Conservation (phyloP, 768 basidiomycete genomes). For the Lanmaoa pseudosensibilis region DNA sequence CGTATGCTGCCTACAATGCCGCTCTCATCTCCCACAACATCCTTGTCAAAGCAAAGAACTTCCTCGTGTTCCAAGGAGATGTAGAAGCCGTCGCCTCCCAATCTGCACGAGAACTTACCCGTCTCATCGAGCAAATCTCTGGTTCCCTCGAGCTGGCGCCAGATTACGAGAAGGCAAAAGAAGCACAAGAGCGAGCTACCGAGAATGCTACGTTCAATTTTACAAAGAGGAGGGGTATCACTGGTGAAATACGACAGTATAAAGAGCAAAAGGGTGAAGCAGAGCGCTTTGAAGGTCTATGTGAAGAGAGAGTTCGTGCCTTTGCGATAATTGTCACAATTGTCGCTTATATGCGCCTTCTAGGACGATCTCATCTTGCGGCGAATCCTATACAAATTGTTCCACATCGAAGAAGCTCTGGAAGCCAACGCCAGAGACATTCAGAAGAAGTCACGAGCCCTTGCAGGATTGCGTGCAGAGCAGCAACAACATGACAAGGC, state of each 20-base stretch:
- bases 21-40: conserved; percentile 89
- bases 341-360: conserved; percentile 7
- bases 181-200: conserved; percentile 84
- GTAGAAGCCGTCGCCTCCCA: conserved; percentile 98
- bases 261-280: conserved; percentile 96
- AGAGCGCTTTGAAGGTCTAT: conserved; percentile 78
- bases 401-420: conserved; percentile 84
- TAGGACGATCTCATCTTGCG: conserved; percentile 82
- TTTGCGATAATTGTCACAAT: neutral
- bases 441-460: conserved; percentile 67
- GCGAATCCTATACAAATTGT: conserved; percentile 85
- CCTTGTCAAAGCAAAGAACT: conserved; percentile 98
- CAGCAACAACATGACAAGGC: conserved; percentile 70
- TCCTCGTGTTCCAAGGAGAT: conserved; percentile 98
- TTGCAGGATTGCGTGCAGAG: conserved; percentile 66
- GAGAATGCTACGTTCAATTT: conserved; percentile 96
- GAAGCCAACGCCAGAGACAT: conserved; percentile 70
- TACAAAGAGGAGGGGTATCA: conserved; percentile 88
- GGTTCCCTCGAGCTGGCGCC: conserved; percentile 87
- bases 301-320: conserved; percentile 64
- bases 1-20: conserved; percentile 86
- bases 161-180: conserved; percentile 89
- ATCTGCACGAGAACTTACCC: conserved; percentile 83
- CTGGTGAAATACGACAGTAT: conserved; percentile 95
- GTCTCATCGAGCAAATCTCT: conserved; percentile 92